These are phyloP conservation scores for Effrenium voratum DNA, from an alignment of 73 alveolate species.

Conservation along the genomic window DNA sequence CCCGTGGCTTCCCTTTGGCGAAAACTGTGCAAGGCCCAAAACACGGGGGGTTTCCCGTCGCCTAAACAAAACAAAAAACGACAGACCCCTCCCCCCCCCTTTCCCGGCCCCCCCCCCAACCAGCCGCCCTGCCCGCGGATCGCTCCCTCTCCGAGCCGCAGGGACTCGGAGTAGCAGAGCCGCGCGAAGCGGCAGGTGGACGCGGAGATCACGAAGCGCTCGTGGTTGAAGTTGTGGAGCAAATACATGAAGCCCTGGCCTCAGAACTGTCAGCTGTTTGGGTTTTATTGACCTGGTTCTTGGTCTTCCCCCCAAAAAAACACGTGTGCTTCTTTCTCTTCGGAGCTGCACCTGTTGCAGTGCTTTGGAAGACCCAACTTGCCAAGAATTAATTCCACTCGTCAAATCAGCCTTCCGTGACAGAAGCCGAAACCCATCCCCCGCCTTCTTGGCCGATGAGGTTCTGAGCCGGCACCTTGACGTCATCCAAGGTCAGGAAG, in stretches of 20 bases:
- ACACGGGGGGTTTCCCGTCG: no score
- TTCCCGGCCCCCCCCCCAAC: not conserved
- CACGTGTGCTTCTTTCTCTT: no score
- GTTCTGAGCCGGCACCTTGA: constrained; percentile 27
- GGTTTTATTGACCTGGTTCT: not conserved
- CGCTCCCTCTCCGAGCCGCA: not conserved
- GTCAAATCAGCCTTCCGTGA: not conserved
- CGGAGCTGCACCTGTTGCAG: no score
- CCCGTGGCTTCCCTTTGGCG: no score
- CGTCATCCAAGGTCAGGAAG: constrained; percentile 45
- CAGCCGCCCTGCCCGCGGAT: not conserved
- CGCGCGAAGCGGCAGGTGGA: constrained; percentile 39
- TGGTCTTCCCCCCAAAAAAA: no score
- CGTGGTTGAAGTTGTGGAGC: constrained; percentile 58
- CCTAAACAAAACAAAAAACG: no score
- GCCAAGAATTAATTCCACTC: no score
- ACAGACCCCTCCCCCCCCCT: not conserved
- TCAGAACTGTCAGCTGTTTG: not conserved
- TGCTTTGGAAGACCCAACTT: no score
- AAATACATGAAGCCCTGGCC: constrained; percentile 49
- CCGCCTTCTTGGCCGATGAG: constrained; percentile 22
- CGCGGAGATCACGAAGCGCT: constrained; percentile 52
- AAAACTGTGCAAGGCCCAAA: no score
- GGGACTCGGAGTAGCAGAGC: constrained; percentile 66
- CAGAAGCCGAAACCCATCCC: not conserved